Evolutionary conservation across 768 basidiomycete genomes (phyloP), one percentile per base, ranked within the genome.

Genomic region (Hebeloma cylindrosporum): DNA sequence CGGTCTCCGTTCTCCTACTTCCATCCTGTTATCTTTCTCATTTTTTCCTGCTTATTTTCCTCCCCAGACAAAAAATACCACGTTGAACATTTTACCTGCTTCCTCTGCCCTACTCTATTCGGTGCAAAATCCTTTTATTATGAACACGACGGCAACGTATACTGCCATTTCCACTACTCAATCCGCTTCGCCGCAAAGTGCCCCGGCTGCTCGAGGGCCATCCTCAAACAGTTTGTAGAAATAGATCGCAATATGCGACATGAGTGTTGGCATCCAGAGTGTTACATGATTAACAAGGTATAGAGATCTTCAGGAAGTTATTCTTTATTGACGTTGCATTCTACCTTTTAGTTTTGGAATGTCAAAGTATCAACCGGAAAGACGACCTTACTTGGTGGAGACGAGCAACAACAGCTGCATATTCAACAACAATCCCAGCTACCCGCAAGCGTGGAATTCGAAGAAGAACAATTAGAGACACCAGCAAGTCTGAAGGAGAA

Each of bases 201-300:
- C 62, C 94, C 93, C 0, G 96, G 96, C 4, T 99, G 96, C 68
- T 89, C 83, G 56, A 96, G 86, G 48, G 96, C 96, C 13, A 99
- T 99, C 51, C 71, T 99, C 55, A 99, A 99, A 71, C 96, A 99
- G 66, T 99, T 97, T 60, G 96, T 99, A 50, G 96, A 99, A 71
- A 97, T 99, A 69, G 98, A 99, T 60, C 81, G 96, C 48, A 98
- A 98, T 68, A 91, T 89, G 79, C 78, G 85, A 53, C 94, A 99
- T 68, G 96, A 99, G 71, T 98, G 95, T 61, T 99, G 96, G 95
- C 96, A 99, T 76, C 96, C 96, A 43, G 96, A 99, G 66, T 99
- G 96, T 65, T 97, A 98, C 67, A 97, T 97, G 95, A 97, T 99
- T 55, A 95, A 97, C 69, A 98, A 98, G 78, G 94, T 95, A 51